phyloP scores from a whole-genome alignment of 1,284 basidiomycete genomes.

The Ganoderma boninense region DNA sequence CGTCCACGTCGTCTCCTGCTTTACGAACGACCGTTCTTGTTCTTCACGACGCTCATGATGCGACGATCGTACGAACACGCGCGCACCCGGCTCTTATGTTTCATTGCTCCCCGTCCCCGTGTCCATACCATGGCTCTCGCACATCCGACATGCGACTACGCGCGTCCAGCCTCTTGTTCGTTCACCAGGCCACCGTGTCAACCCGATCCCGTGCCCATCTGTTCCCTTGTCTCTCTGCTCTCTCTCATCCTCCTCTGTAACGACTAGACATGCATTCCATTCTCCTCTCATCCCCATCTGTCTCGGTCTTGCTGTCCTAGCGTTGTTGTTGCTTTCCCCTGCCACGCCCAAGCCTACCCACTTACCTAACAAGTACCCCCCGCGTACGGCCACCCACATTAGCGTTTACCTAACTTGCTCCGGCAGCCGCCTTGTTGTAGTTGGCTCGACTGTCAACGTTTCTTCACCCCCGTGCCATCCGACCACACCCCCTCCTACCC shows the following conservation, averaged over 20 bases:
- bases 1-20: slow-evolving; percentile 14
- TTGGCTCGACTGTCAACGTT: slow-evolving; percentile 18
- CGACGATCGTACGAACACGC: slow-evolving; percentile 24
- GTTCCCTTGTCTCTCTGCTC: slow-evolving; percentile 33
- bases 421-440: slow-evolving; percentile 7
- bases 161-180: slow-evolving; percentile 19
- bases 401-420: neutral
- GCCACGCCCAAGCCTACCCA: neutral
- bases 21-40: slow-evolving; percentile 17
- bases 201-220: slow-evolving; percentile 10
- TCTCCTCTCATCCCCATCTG: slow-evolving; percentile 30
- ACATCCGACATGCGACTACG: slow-evolving; percentile 16
- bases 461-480: slow-evolving; percentile 5
- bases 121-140: neutral
- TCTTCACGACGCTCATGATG: slow-evolving; percentile 22
- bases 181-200: slow-evolving; percentile 24
- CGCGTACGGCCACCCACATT: slow-evolving; percentile 16
- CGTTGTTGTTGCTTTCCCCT: slow-evolving; percentile 42
- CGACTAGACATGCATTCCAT: slow-evolving; percentile 69
- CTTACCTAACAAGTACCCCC: slow-evolving; percentile 18
- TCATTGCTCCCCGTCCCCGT: slow-evolving; percentile 12
- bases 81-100: slow-evolving; percentile 20
- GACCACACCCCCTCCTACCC: neutral
- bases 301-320: slow-evolving; percentile 39
- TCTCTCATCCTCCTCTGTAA: slow-evolving; percentile 55